A percentile compares a stretch with the other conserved stretches of the same genome.
These are phyloP conservation scores for Tolypocladium paradoxum DNA, from an alignment of 2,329 filamentous ascomycete species.

Conservation along the genomic window DNA sequence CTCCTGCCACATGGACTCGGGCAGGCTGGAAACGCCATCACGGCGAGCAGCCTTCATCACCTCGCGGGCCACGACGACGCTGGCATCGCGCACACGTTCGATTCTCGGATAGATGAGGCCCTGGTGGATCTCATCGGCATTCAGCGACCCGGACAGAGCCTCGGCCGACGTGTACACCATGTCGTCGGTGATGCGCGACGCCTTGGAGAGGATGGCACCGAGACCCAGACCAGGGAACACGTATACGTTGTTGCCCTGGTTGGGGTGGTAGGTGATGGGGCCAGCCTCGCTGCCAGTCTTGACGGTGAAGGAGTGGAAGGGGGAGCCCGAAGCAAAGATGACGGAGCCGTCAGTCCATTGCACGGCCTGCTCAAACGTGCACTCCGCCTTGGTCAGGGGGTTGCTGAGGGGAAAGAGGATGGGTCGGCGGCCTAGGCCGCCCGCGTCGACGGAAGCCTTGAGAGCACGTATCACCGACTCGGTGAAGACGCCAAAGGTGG, in stretches of 20 bases:
- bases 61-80: conserved; percentile 73
- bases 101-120: conserved; percentile 88
- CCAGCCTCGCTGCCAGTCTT: conserved; percentile 45
- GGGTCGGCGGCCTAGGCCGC: conserved; percentile 62
- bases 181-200: conserved; percentile 74
- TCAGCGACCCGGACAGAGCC: conserved; percentile 68
- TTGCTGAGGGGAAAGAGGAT: conserved; percentile 97
- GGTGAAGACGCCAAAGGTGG: conserved; percentile 90
- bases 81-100: conserved; percentile 83
- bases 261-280: conserved; percentile 59
- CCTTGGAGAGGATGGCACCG: conserved; percentile 83
- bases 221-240: conserved; percentile 95
- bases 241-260: conserved; percentile 81
- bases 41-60: conserved; percentile 87
- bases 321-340: conserved; percentile 91
- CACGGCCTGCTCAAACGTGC: conserved; percentile 90
- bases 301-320: conserved; percentile 65
- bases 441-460: conserved; percentile 51
- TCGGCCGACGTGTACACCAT: conserved; percentile 96
- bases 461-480: conserved; percentile 69
- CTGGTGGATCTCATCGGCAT: conserved; percentile 67
- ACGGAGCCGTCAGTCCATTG: conserved; percentile 82
- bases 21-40: conserved; percentile 62
- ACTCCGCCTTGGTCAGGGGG: conserved; percentile 92
- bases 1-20: conserved; percentile 58